A percentile compares a stretch with the other conserved stretches of the same genome.
phyloP scores from a whole-genome alignment of 2,329 filamentous ascomycete genomes.

The Trichoderma asperellum region DNA sequence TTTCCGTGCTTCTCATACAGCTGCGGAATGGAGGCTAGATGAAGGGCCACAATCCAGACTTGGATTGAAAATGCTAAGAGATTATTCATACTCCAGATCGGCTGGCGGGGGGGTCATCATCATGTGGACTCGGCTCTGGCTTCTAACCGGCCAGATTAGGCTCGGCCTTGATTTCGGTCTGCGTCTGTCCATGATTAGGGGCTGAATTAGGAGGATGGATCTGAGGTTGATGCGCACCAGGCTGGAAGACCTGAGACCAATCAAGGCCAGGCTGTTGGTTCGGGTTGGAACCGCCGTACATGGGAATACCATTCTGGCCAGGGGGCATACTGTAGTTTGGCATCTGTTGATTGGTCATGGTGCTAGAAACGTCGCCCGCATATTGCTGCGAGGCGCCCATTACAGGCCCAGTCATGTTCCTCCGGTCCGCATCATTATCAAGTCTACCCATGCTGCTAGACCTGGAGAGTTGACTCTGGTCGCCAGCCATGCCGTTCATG shows the following conservation, averaged over 20 bases:
- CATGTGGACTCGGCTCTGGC: constrained; percentile 32
- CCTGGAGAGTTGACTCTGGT: constrained; percentile 65
- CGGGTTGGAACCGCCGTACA: constrained; percentile 63
- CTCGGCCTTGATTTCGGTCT: constrained; percentile 71
- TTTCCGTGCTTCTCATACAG: not conserved
- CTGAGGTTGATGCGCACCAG: constrained; percentile 69
- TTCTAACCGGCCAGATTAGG: constrained; percentile 57
- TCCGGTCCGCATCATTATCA: constrained; percentile 61
- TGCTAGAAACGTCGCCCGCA: constrained; percentile 59
- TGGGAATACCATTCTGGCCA: constrained; percentile 65
- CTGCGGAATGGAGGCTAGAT: not conserved
- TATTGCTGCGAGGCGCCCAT: constrained; percentile 60
- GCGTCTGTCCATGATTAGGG: constrained; percentile 70
- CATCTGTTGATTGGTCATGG: constrained; percentile 69
- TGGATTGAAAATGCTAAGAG: constrained; percentile 43
- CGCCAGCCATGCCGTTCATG: constrained; percentile 62
- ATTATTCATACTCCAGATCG: not conserved
- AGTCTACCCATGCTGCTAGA: constrained; percentile 64
- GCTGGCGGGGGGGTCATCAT: constrained; percentile 39
- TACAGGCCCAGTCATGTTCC: constrained; percentile 57
- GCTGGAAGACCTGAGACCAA: constrained; percentile 79
- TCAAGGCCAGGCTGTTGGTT: constrained; percentile 68
- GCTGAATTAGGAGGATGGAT: constrained; percentile 52
- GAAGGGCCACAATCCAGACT: constrained; percentile 49
- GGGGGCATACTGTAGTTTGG: constrained; percentile 67